Percentiles rank a stretch among this genome's conserved stretches.
Evolutionary conservation across 1,139 yeast genomes (phyloP).

Genomic region (Kurtzmaniella natalensis): DNA sequence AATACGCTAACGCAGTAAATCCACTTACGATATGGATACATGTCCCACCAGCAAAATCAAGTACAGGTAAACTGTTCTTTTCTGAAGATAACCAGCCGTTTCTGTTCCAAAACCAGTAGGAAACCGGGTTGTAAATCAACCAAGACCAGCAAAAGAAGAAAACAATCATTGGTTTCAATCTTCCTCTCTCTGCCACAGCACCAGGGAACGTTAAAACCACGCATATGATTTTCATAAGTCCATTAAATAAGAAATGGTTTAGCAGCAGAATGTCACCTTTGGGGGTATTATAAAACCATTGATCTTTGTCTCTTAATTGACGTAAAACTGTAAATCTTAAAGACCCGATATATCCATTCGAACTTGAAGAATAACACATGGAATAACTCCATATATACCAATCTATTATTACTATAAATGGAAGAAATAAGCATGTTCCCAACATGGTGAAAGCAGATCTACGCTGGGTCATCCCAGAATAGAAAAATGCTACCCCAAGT

Average conservation of each 20-base stretch:
- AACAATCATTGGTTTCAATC: slow-evolving; percentile 48
- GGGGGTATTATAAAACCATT: slow-evolving; percentile 24
- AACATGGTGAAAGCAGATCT: slow-evolving; percentile 54
- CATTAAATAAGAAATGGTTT: slow-evolving; percentile 46
- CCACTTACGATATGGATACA: slow-evolving; percentile 63
- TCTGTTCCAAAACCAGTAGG: slow-evolving; percentile 63
- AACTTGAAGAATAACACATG: slow-evolving; percentile 40
- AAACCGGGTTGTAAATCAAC: slow-evolving; percentile 58
- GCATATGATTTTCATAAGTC: slow-evolving; percentile 49
- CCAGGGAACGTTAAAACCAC: slow-evolving; percentile 54
- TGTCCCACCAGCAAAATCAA: slow-evolving; percentile 65
- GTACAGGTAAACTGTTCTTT: slow-evolving; percentile 38
- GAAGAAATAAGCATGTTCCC: slow-evolving; percentile 41
- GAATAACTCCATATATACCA: slow-evolving; percentile 63
- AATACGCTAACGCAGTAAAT: slow-evolving; percentile 55
- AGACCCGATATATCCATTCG: slow-evolving; percentile 45
- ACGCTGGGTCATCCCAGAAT: slow-evolving; percentile 56
- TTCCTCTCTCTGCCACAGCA: slow-evolving; percentile 55
- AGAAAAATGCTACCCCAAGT: slow-evolving; percentile 47
- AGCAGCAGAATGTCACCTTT: slow-evolving; percentile 39
- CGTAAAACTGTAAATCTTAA: slow-evolving; percentile 40
- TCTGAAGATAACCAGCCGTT: slow-evolving; percentile 54
- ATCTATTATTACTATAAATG: slow-evolving; percentile 43
- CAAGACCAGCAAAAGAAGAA: slow-evolving; percentile 54
- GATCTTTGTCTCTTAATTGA: slow-evolving; percentile 23